A percentile compares a stretch with the other conserved stretches of the same genome.
Conservation (phyloP, 2,329 filamentous ascomycete species). For the Epichloe sibirici region DNA sequence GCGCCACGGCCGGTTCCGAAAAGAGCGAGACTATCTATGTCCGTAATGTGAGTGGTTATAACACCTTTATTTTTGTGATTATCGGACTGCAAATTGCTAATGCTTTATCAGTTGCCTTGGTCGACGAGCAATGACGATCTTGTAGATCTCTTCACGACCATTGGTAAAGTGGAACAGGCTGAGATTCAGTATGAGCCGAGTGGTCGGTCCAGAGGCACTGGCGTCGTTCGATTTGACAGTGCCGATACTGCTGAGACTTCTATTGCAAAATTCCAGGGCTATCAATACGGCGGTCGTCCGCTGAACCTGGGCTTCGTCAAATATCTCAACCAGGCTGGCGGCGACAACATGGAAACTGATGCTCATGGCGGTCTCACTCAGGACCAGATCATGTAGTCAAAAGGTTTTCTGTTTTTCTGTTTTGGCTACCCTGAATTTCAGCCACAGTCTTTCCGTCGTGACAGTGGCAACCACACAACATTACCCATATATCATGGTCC, state of each 20-base stretch:
- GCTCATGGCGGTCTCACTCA: constrained; percentile 71
- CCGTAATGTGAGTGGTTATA: constrained; percentile 65
- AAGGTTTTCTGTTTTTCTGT: not conserved
- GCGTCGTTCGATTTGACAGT: constrained; percentile 88
- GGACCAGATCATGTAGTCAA: constrained; percentile 83
- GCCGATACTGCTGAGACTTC: constrained; percentile 80
- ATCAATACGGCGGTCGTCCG: constrained; percentile 91
- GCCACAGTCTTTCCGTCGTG: not conserved
- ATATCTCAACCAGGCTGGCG: constrained; percentile 60
- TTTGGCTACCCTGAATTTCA: not conserved
- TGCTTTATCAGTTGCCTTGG: constrained; percentile 66
- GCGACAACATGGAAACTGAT: constrained; percentile 73
- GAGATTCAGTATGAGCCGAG: constrained; percentile 98
- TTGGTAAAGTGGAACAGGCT: constrained; percentile 95
- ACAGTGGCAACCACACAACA: not conserved
- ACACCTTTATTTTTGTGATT: no score
- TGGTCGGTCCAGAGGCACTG: constrained; percentile 85
- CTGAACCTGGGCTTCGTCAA: constrained; percentile 90
- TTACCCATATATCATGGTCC: not conserved
- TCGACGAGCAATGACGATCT: constrained; percentile 98
- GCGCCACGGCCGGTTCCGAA: constrained; percentile 76
- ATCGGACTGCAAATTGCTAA: constrained; percentile 7
- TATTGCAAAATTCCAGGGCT: constrained; percentile 94
- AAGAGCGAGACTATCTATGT: constrained; percentile 81
- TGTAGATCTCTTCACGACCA: constrained; percentile 91